Evolutionary conservation across 1,284 basidiomycete species (phyloP).

Genomic region (Entoloma clypeatum): DNA sequence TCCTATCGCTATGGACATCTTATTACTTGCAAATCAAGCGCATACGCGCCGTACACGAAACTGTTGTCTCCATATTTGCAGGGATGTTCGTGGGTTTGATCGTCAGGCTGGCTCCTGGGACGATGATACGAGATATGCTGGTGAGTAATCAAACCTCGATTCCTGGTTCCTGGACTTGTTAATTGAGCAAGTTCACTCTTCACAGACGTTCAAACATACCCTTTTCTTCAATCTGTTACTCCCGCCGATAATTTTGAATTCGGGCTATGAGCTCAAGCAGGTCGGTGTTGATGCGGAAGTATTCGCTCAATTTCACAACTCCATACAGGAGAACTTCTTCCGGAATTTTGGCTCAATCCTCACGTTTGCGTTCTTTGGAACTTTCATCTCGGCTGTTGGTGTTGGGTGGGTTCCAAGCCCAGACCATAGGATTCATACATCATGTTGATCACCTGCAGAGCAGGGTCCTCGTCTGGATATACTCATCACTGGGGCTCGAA

Average conservation of each 20-base stretch:
- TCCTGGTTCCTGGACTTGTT: background rate
- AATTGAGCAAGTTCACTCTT: slow-evolving; percentile 3
- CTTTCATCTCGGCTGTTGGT: slow-evolving; percentile 95
- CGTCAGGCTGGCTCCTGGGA: slow-evolving; percentile 87
- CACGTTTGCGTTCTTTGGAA: slow-evolving; percentile 94
- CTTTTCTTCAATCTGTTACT: slow-evolving; percentile 97
- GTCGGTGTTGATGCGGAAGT: slow-evolving; percentile 32
- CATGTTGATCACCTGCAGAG: slow-evolving; percentile 44
- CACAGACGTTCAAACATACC: slow-evolving; percentile 91
- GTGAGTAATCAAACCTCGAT: slow-evolving; percentile 53
- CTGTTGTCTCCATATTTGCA: slow-evolving; percentile 92
- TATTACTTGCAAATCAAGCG: slow-evolving; percentile 98
- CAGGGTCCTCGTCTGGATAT: slow-evolving; percentile 94
- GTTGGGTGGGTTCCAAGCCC: slow-evolving; percentile 70
- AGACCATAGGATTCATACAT: background rate
- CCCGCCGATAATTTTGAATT: slow-evolving; percentile 97
- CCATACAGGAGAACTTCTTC: slow-evolving; percentile 88
- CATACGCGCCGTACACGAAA: slow-evolving; percentile 96
- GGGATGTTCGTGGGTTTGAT: slow-evolving; percentile 96
- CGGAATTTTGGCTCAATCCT: slow-evolving; percentile 97
- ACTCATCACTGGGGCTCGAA: slow-evolving; percentile 89
- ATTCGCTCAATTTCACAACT: slow-evolving; percentile 2
- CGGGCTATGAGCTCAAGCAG: slow-evolving; percentile 96
- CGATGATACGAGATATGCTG: slow-evolving; percentile 96
- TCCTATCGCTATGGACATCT: slow-evolving; percentile 92